Conservation (phyloP, 2,329 filamentous ascomycete species). For the Penicillium fuscoglaucum region DNA sequence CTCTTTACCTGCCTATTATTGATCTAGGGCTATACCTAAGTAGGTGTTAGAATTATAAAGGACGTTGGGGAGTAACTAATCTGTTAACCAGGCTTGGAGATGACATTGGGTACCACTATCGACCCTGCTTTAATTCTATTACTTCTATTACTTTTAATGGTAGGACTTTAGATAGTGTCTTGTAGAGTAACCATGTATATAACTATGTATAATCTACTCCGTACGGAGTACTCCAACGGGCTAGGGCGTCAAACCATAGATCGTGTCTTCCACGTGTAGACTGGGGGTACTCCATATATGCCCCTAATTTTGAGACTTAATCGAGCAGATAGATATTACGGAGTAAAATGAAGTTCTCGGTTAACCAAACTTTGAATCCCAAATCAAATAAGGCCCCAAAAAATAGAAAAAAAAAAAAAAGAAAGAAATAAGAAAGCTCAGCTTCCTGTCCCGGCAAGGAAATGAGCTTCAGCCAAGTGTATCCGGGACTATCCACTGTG, state of each 20-base stretch:
- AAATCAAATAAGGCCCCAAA: neutral
- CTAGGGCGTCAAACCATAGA: neutral
- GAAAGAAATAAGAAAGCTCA: neutral
- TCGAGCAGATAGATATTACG: no score
- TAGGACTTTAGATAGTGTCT: neutral
- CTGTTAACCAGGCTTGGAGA: neutral
- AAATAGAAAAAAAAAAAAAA: neutral
- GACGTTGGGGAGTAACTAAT: neutral
- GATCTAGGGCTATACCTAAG: neutral
- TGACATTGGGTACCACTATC: neutral
- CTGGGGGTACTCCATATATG: neutral
- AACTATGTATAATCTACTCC: neutral
- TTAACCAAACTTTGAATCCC: neutral
- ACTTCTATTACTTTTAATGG: neutral
- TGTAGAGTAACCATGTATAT: no score
- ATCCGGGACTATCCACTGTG: conserved; percentile 14
- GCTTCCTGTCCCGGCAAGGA: neutral
- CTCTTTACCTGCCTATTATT: neutral
- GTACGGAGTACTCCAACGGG: neutral
- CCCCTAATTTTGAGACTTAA: neutral
- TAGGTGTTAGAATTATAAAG: neutral
- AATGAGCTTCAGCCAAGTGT: conserved; percentile 10
- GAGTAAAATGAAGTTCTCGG: neutral
- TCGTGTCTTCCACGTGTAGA: conserved; percentile 2
- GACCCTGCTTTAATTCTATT: neutral